A percentile compares a stretch with the other conserved stretches of the same genome.
Evolutionary conservation across 164 flowering plant genomes (phyloP).

Genomic region (Annona cherimola): DNA sequence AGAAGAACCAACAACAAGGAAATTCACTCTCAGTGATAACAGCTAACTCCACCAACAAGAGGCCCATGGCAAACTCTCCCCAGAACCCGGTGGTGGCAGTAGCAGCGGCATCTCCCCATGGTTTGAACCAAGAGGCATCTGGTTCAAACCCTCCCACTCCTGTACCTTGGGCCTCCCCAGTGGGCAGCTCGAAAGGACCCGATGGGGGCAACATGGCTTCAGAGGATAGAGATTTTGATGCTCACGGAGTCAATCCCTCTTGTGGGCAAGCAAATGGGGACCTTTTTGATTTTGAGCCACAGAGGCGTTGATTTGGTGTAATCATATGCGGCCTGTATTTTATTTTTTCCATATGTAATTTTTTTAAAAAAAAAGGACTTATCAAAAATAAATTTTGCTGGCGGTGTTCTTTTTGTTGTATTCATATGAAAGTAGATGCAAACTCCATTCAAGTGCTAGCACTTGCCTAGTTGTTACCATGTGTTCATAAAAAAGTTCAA

Average conservation of each 20-base stretch:
- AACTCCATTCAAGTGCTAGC: too few relatives aligned
- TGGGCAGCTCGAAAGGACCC: conserved; percentile 46
- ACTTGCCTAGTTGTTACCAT: too few relatives aligned
- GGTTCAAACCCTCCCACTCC: conserved; percentile 48
- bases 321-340: neutral
- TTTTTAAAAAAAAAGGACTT: too few relatives aligned
- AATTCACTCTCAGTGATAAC: conserved; percentile 52
- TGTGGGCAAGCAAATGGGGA: conserved; percentile 41
- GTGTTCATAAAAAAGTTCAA: too few relatives aligned
- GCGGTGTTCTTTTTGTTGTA: too few relatives aligned
- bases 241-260: conserved; percentile 39
- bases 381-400: too few relatives aligned
- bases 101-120: conserved; percentile 6
- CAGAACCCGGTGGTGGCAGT: conserved; percentile 31
- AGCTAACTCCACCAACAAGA: conserved; percentile 45
- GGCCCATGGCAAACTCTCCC: conserved; percentile 63
- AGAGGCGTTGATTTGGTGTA: conserved; percentile 41
- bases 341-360: too few relatives aligned
- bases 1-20: conserved; percentile 76
- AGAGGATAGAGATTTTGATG: conserved; percentile 53
- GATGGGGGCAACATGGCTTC: conserved; percentile 31
- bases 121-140: conserved; percentile 65
- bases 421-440: too few relatives aligned
- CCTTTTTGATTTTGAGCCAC: conserved; percentile 48
- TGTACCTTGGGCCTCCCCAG: conserved; percentile 57